A percentile compares a stretch with the other conserved stretches of the same genome.
Evolutionary conservation across 352 stramenopile species (phyloP).

Genomic region (Globisporangium iwayamae): DNA sequence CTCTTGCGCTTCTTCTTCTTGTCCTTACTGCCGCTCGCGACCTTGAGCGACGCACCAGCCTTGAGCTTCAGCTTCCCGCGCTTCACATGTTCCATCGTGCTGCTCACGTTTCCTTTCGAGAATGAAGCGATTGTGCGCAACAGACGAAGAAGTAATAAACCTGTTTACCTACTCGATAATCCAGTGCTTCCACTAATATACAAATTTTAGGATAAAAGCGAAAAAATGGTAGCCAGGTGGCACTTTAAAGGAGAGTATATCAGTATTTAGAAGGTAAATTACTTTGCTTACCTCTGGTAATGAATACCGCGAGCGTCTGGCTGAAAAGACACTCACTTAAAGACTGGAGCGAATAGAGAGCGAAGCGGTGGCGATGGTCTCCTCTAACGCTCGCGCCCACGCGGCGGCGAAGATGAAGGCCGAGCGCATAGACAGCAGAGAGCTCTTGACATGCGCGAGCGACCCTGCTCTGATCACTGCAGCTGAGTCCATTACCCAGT

Average conservation of each 20-base stretch:
- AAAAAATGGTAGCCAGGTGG: too few relatives aligned
- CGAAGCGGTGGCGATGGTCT: not conserved
- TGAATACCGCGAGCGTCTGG: not conserved
- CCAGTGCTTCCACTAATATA: not conserved
- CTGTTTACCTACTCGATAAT: too few relatives aligned
- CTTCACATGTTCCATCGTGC: slow-evolving; percentile 73
- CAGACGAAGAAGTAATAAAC: not conserved
- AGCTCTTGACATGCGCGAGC: not conserved
- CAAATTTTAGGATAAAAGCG: too few relatives aligned
- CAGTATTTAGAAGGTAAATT: too few relatives aligned
- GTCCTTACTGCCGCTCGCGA: slow-evolving; percentile 41
- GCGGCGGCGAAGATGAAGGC: not conserved
- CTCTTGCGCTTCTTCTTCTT: slow-evolving; percentile 52
- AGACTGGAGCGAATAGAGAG: not conserved
- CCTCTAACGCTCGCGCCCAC: not conserved
- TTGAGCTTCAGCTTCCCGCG: slow-evolving; percentile 85
- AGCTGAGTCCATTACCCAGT: slow-evolving; percentile 9
- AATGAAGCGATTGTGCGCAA: not conserved
- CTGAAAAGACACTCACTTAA: slow-evolving; percentile 2
- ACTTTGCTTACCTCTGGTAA: not conserved
- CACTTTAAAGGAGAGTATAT: not conserved
- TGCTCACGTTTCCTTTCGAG: not conserved
- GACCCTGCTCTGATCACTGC: slow-evolving; percentile 6
- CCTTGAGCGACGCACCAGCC: slow-evolving; percentile 56
- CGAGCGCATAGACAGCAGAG: not conserved